phyloP scores from a whole-genome alignment of 2,329 filamentous ascomycete genomes.

The Aspergillus pseudoglaucus region DNA sequence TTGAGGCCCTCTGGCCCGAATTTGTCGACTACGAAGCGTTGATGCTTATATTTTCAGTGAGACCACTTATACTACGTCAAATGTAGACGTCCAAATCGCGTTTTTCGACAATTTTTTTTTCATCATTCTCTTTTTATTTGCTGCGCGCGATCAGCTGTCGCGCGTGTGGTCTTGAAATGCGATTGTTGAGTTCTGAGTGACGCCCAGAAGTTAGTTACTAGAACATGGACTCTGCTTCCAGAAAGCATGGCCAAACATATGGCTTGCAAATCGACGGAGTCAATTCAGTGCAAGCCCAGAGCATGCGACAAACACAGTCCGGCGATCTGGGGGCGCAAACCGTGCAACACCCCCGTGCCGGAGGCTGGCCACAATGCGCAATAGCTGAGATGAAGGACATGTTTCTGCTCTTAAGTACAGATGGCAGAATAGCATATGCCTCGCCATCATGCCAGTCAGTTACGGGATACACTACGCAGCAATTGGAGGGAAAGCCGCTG shows the following conservation, averaged over 20 bases:
- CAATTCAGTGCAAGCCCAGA: constrained; percentile 8
- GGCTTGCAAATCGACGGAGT: constrained; percentile 6
- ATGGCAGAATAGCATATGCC: constrained; percentile 78
- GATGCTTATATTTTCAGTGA: neutral
- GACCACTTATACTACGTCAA: neutral
- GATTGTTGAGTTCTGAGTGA: no score
- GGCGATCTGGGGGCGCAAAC: constrained; percentile 9
- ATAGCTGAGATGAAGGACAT: constrained; percentile 87
- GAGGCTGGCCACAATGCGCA: constrained; percentile 81
- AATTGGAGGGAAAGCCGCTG: constrained; percentile 69
- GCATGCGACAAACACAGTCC: constrained; percentile 5
- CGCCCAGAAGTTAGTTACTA: neutral
- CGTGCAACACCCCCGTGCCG: constrained; percentile 42
- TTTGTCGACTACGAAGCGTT: neutral
- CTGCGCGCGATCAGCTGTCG: neutral
- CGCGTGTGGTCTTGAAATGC: no score
- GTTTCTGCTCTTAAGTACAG: constrained; percentile 76
- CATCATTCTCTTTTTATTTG: neutral
- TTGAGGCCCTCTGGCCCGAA: neutral
- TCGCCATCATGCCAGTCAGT: constrained; percentile 69
- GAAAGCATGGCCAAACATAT: neutral
- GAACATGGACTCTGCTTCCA: neutral
- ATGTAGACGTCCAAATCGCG: neutral
- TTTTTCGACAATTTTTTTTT: neutral
- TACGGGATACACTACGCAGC: constrained; percentile 66